Evolutionary conservation across 139 green algal genomes (phyloP).

Genomic region (Coelastrella sp.): DNA sequence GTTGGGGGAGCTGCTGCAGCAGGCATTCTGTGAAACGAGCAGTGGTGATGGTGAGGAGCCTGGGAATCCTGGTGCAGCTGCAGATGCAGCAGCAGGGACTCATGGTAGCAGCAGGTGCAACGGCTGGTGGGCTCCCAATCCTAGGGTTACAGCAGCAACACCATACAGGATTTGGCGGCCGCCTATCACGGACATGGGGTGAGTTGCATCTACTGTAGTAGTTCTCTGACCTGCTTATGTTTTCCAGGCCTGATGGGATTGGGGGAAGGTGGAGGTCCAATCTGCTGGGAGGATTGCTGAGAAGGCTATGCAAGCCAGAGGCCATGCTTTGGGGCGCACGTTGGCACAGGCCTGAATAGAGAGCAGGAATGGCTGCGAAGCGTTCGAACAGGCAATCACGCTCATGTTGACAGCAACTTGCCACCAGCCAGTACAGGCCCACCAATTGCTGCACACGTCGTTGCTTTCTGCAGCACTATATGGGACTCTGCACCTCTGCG

Average conservation of each 20-base stretch:
- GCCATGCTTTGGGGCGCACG: too few species aligned
- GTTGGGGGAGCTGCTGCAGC: slow-evolving; percentile 25
- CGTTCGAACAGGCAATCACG: too few species aligned
- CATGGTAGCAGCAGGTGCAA: neutral
- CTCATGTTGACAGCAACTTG: too few species aligned
- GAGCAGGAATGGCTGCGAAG: too few species aligned
- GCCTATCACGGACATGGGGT: neutral
- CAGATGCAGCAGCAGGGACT: neutral
- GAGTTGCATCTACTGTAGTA: neutral
- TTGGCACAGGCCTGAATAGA: too few species aligned
- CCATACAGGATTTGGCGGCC: neutral
- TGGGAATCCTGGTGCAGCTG: neutral
- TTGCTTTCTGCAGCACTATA: neutral
- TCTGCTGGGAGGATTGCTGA: too few species aligned
- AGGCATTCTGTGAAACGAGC: slow-evolving; percentile 21
- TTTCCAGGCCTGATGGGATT: too few species aligned
- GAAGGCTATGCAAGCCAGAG: too few species aligned
- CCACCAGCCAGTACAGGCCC: neutral
- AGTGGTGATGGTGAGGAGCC: neutral
- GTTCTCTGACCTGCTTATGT: neutral
- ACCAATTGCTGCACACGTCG: neutral
- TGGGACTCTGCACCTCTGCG: neutral
- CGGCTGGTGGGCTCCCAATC: neutral
- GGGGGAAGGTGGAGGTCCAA: too few species aligned
- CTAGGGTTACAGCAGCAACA: neutral